Percentiles rank a stretch among this genome's conserved stretches.
These are phyloP conservation scores for Populus hybrid DNA, from an alignment of 441 rosid species.

Conservation along the genomic window DNA sequence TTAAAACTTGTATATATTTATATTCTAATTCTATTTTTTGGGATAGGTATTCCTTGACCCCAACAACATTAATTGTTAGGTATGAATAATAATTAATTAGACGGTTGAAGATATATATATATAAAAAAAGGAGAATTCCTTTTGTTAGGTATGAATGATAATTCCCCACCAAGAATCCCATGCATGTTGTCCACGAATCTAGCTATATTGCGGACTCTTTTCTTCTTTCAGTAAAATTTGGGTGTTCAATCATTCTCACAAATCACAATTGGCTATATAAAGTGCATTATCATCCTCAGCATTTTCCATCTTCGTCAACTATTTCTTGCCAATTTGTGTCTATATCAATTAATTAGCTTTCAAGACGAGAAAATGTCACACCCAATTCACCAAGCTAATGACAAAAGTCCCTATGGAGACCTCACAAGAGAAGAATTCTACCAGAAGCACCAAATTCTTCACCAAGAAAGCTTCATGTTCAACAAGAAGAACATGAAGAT, in stretches of 20 bases:
- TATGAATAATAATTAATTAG: too few relatives aligned
- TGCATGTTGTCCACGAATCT: neutral
- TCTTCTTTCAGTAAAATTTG: neutral
- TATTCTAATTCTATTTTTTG: too few relatives aligned
- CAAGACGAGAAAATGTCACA: slow-evolving; percentile 16
- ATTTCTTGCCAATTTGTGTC: neutral
- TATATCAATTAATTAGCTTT: neutral
- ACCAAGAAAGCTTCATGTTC: slow-evolving; percentile 21
- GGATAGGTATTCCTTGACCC: too few relatives aligned
- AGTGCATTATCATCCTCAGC: neutral
- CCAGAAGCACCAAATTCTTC: neutral
- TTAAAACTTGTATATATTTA: too few relatives aligned
- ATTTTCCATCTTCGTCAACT: neutral
- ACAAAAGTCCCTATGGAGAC: slow-evolving; percentile 28
- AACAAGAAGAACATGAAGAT: slow-evolving; percentile 28
- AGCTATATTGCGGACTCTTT: neutral
- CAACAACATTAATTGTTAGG: too few relatives aligned
- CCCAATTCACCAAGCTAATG: slow-evolving; percentile 32
- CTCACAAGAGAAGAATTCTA: slow-evolving; percentile 31
- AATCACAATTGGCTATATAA: neutral
- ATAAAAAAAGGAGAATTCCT: too few relatives aligned
- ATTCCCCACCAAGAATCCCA: neutral
- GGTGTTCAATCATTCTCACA: neutral
- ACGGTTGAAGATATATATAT: neutral
- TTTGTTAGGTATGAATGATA: too few relatives aligned